phyloP scores from a whole-genome alignment of 1,284 basidiomycete genomes.

The Cryptococcus maquisensis region DNA sequence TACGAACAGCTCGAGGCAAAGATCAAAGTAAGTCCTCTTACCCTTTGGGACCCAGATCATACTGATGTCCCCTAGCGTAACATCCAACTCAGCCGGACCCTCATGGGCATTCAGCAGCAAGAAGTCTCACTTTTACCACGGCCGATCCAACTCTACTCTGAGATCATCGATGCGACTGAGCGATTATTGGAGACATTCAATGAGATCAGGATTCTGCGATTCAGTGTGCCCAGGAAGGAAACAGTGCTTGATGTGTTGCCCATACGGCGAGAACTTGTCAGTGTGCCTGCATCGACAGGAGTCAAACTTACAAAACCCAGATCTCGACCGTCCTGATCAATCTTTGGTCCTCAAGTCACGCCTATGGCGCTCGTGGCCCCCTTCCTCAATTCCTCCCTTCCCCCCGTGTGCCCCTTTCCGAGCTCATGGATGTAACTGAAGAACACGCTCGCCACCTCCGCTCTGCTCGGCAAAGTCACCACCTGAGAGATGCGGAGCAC shows the following conservation, averaged over 20 bases:
- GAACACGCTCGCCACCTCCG: slow-evolving; percentile 29
- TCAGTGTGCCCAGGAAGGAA: slow-evolving; percentile 44
- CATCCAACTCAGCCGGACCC: slow-evolving; percentile 30
- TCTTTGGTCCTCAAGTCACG: slow-evolving; percentile 50
- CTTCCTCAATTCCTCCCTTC: slow-evolving; percentile 52
- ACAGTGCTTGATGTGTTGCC: slow-evolving; percentile 52
- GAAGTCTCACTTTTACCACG: slow-evolving; percentile 52
- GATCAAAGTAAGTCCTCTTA: slow-evolving; percentile 18
- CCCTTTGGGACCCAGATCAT: background rate
- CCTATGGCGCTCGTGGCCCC: slow-evolving; percentile 48
- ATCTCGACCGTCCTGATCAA: slow-evolving; percentile 48
- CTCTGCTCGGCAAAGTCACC: background rate
- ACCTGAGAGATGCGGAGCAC: background rate
- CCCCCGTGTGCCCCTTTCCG: slow-evolving; percentile 44
- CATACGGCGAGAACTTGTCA: slow-evolving; percentile 49
- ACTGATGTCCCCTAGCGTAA: slow-evolving; percentile 15
- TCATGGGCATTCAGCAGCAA: slow-evolving; percentile 42
- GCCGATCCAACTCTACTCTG: slow-evolving; percentile 46
- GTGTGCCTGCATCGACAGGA: slow-evolving; percentile 7
- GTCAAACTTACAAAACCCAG: slow-evolving; percentile 10
- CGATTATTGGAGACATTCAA: slow-evolving; percentile 45
- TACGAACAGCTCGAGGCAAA: slow-evolving; percentile 32
- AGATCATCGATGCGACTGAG: slow-evolving; percentile 47
- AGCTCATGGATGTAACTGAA: slow-evolving; percentile 42
- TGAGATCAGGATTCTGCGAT: slow-evolving; percentile 48